Conservation (phyloP, 345 rosid genomes). For the Gynandropsis gynandra region DNA sequence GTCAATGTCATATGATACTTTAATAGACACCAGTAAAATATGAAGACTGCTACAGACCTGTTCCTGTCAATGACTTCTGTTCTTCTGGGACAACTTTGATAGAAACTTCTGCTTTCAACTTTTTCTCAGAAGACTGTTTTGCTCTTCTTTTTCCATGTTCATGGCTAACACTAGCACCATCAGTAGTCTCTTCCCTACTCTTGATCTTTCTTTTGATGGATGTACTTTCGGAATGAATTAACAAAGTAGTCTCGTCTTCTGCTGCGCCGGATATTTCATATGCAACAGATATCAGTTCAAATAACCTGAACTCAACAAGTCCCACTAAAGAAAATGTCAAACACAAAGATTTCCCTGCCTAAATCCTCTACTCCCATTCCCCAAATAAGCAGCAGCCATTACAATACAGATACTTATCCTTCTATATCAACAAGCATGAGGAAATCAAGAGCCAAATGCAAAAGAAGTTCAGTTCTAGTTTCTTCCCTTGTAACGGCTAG, state of each 20-base stretch:
- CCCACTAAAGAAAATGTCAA: neutral
- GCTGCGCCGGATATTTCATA: slow-evolving; percentile 36
- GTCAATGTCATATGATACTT: neutral
- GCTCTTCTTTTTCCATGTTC: slow-evolving; percentile 32
- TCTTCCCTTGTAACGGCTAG: neutral
- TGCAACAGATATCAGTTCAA: slow-evolving; percentile 21
- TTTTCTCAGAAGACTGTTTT: slow-evolving; percentile 27
- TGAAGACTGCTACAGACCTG: slow-evolving; percentile 29
- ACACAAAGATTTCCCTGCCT: neutral
- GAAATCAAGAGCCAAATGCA: neutral
- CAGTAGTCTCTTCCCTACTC: slow-evolving; percentile 23
- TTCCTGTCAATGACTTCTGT: slow-evolving; percentile 30
- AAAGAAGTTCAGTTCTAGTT: neutral
- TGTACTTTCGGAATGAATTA: slow-evolving; percentile 24
- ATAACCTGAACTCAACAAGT: neutral
- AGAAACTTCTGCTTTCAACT: slow-evolving; percentile 14
- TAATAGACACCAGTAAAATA: slow-evolving; percentile 25
- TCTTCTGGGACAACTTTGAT: slow-evolving; percentile 18
- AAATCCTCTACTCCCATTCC: neutral
- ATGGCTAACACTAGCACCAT: slow-evolving; percentile 29
- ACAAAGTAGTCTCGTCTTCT: slow-evolving; percentile 24
- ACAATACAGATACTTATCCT: neutral
- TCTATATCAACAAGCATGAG: slow-evolving; percentile 1
- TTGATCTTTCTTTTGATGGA: slow-evolving; percentile 26
- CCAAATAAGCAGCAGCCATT: slow-evolving; percentile 3